phyloP scores from a whole-genome alignment of 768 basidiomycete genomes.

The Coprinopsis marcescibilis region DNA sequence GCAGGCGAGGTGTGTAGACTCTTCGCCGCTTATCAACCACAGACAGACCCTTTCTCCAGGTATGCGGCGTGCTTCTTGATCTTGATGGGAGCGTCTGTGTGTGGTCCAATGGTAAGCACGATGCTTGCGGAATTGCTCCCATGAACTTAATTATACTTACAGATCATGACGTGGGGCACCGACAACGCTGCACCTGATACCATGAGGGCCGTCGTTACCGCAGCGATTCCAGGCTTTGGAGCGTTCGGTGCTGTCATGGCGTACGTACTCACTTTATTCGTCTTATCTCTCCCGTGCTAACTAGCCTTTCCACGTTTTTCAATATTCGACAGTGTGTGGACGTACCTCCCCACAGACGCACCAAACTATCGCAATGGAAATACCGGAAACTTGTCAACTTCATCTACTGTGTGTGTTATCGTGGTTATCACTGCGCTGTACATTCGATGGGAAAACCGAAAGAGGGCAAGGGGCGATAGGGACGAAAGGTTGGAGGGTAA shows the following conservation, averaged over 20 bases:
- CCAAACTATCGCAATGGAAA: constrained; percentile 42
- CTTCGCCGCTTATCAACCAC: background rate
- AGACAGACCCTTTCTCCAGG: constrained; percentile 16
- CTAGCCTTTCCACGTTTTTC: background rate
- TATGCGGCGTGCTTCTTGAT: constrained; percentile 43
- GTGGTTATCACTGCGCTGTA: constrained; percentile 26
- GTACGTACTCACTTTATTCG: constrained; percentile 21
- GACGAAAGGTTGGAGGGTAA: constrained; percentile 34
- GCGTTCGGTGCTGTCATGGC: constrained; percentile 42
- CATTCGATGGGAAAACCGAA: constrained; percentile 35
- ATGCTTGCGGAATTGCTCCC: background rate
- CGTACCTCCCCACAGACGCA: constrained; percentile 38
- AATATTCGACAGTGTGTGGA: constrained; percentile 31
- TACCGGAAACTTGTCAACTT: constrained; percentile 36
- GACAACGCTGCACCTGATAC: constrained; percentile 47
- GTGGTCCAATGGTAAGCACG: constrained; percentile 27
- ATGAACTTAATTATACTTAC: background rate
- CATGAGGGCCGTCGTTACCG: constrained; percentile 38
- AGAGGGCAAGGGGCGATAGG: constrained; percentile 34
- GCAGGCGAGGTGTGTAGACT: constrained; percentile 24
- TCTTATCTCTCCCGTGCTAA: background rate
- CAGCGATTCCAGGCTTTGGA: constrained; percentile 39
- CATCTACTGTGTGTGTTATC: constrained; percentile 25
- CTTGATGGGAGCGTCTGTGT: constrained; percentile 31
- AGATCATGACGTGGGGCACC: constrained; percentile 41